Evolutionary conservation across 306 rosid species (phyloP).

Genomic region (Ormosia semicastrata): DNA sequence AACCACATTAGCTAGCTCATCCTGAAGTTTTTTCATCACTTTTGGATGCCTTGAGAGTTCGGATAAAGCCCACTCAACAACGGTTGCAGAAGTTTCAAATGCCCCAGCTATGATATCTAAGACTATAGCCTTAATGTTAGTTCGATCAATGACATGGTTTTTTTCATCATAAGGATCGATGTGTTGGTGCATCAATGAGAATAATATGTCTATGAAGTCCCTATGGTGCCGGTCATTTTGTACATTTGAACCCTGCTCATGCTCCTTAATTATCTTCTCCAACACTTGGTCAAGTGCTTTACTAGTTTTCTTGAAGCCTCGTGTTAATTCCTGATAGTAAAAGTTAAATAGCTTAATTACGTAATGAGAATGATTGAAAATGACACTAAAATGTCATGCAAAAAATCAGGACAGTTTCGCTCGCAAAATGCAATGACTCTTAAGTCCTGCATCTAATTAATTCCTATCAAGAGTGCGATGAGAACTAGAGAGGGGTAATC

Average conservation of each 20-base stretch:
- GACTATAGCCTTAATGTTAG: constrained; percentile 40
- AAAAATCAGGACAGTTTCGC: neutral
- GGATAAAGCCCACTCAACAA: constrained; percentile 37
- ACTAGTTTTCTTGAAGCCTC: neutral
- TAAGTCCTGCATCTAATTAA: neutral
- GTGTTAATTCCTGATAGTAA: neutral
- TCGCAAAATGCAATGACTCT: too few relatives aligned
- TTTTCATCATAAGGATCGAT: constrained; percentile 1
- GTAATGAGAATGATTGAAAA: neutral
- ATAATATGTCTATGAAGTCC: constrained; percentile 11
- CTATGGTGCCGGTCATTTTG: neutral
- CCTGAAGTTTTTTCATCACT: constrained; percentile 40
- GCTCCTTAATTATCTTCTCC: constrained; percentile 11
- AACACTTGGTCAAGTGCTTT: neutral
- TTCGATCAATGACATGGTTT: neutral
- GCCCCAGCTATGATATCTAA: constrained; percentile 41
- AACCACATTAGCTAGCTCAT: constrained; percentile 35
- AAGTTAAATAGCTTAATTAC: neutral
- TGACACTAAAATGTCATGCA: neutral
- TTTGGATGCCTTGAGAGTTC: constrained; percentile 44
- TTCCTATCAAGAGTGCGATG: neutral
- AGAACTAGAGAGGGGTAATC: neutral
- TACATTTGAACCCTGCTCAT: neutral
- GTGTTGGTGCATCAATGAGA: constrained; percentile 21
- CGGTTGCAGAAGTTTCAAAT: constrained; percentile 24